Evolutionary conservation across 768 basidiomycete species (phyloP).

Genomic region (Baorangia bicolor): DNA sequence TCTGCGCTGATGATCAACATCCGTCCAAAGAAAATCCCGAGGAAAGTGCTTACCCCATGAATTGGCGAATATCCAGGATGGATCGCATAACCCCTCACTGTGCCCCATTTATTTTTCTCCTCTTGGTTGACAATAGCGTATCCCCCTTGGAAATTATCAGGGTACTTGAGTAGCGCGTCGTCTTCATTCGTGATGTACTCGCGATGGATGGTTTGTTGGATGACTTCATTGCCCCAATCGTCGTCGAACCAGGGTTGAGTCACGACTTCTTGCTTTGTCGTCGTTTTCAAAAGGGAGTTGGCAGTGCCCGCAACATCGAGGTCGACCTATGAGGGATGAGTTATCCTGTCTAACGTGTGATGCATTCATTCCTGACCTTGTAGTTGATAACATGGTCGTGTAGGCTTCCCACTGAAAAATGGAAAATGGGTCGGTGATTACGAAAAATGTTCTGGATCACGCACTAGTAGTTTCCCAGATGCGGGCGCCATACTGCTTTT

Average conservation of each 20-base stretch:
- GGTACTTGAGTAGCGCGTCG: slow-evolving; percentile 50
- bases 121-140: slow-evolving; percentile 58
- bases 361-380: slow-evolving; percentile 36
- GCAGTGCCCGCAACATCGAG: slow-evolving; percentile 59
- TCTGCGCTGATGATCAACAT: slow-evolving; percentile 33
- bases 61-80: slow-evolving; percentile 58
- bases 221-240: slow-evolving; percentile 55
- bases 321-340: slow-evolving; percentile 45
- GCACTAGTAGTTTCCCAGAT: slow-evolving; percentile 57
- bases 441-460: slow-evolving; percentile 15
- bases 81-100: slow-evolving; percentile 57
- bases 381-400: slow-evolving; percentile 71
- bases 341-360: neutral
- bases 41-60: slow-evolving; percentile 39
- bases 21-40: neutral
- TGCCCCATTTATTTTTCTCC: slow-evolving; percentile 54
- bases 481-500: slow-evolving; percentile 51
- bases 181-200: slow-evolving; percentile 51
- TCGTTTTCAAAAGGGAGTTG: slow-evolving; percentile 56
- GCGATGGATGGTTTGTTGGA: slow-evolving; percentile 52
- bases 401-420: slow-evolving; percentile 54
- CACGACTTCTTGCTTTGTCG: slow-evolving; percentile 48
- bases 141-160: slow-evolving; percentile 54
- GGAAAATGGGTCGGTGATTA: neutral
- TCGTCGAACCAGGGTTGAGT: slow-evolving; percentile 55